Base-by-base conservation (phyloP, 108 stramenopile species). In the Aurantiochytrium sp. region DNA sequence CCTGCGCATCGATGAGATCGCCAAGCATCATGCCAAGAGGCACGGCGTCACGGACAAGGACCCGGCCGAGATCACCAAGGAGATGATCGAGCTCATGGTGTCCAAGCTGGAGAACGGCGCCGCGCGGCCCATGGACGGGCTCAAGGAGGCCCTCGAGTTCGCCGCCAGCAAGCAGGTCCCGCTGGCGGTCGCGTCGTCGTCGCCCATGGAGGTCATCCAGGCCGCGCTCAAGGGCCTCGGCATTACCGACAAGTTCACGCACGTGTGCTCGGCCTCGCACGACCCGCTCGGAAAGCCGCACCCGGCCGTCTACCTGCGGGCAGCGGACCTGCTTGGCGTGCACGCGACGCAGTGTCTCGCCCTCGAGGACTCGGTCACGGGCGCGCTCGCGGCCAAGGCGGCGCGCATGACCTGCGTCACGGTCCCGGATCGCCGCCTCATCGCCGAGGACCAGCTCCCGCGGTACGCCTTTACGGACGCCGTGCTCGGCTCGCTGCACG, bases 401-500 rank as follows among this genome's bases (percentile, higher is more conserved):
- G 73, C 73, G 27, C 73, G 73, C n/a, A 81, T 81, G 73, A 48
- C 45, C 42, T 81, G 73, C 45, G 24, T 81, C 45, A 81, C 73
- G 2, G 73, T 81, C 0, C 73, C 73, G 12, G 73, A 81, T 24
- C 39, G 45, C 19, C 73, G 73, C 10, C 39, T 81, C 45, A 30
- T 81, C 8, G 6, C 39, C n/a, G 59, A 65, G 3, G 27, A 30
- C 34, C 6, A 81, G 24, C 42, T 81, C n/a, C 39, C 73, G 36
- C 39, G 73, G 0, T 81, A 48, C 45, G 45, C 39, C 1, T 81
- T 81, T 2, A 48, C 73, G 12, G 90, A 90, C 12, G 89, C 86
- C 4, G 85, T 90, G 24, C 88, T 90, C 10, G 87, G 21, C 4
- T 85, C 88, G 21, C 85, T 90, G 1, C 37, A 81, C 2, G 41